Conservation (phyloP, 2,329 filamentous ascomycete species). For the Zopfia rhizophila region DNA sequence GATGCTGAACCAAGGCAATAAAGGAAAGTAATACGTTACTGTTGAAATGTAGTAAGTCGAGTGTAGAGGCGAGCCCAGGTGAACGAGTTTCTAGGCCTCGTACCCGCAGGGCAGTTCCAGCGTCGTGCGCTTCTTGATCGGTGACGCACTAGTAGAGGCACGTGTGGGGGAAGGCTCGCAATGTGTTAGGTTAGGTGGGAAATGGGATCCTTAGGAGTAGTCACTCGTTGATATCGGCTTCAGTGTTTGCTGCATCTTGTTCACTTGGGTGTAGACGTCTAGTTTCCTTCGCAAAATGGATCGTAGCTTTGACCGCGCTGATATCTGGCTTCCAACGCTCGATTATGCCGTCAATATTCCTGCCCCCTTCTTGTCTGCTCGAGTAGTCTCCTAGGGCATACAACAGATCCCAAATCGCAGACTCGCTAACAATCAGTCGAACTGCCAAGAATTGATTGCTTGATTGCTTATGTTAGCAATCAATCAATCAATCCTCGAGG, state of each 20-base stretch:
- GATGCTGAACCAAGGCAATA: conserved; percentile 30
- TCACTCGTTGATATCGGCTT: conserved; percentile 14
- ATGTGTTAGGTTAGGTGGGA: conserved; percentile 10
- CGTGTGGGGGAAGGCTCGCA: conserved; percentile 4
- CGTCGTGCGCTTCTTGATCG: conserved; percentile 24
- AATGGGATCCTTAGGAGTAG: conserved; percentile 9
- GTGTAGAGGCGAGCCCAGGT: conserved; percentile 9
- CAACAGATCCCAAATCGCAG: too few species aligned
- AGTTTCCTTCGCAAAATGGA: conserved; percentile 19
- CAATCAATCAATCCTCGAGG: too few species aligned
- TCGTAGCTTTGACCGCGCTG: conserved; percentile 20
- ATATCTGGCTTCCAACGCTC: conserved; percentile 24
- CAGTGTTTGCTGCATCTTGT: conserved; percentile 7
- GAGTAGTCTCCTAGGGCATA: conserved; percentile 17
- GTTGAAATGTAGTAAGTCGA: conserved; percentile 7
- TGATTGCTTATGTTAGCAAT: too few species aligned
- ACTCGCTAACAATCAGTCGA: too few species aligned
- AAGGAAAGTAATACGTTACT: conserved; percentile 16
- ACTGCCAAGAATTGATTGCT: too few species aligned
- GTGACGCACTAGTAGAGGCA: conserved; percentile 11
- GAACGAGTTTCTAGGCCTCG: conserved; percentile 11
- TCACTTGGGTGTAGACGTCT: conserved; percentile 8
- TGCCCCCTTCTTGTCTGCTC: conserved; percentile 18
- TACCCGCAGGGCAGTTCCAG: conserved; percentile 22
- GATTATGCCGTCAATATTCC: conserved; percentile 16